These are phyloP conservation scores for Claviceps sorghi DNA, from an alignment of 2,329 filamentous ascomycete species.

Conservation along the genomic window DNA sequence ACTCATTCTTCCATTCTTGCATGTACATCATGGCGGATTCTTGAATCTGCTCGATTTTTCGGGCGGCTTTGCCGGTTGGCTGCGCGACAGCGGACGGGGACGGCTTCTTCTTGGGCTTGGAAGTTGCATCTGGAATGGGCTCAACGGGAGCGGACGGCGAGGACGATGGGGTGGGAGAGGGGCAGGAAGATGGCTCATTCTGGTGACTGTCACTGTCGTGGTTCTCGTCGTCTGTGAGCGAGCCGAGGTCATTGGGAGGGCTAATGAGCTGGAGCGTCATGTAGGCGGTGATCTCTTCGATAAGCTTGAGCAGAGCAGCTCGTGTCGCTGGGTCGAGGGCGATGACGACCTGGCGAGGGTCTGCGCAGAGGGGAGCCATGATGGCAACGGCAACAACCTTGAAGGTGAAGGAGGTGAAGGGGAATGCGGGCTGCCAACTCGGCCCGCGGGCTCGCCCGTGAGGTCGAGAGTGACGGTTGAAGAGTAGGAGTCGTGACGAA, in stretches of 20 bases:
- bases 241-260: slow-evolving; percentile 16
- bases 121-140: neutral
- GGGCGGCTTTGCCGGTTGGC: slow-evolving; percentile 9
- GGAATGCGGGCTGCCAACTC: neutral
- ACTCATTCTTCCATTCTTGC: slow-evolving; percentile 60
- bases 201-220: neutral
- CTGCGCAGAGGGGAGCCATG: slow-evolving; percentile 40
- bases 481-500: neutral
- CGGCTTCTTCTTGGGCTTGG: slow-evolving; percentile 5
- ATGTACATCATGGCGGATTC: slow-evolving; percentile 51
- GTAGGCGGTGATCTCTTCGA: slow-evolving; percentile 35
- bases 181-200: slow-evolving; percentile 4
- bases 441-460: neutral
- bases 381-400: slow-evolving; percentile 1
- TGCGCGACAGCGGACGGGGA: neutral
- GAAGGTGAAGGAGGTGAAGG: neutral
- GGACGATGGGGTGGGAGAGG: slow-evolving; percentile 1
- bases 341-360: slow-evolving; percentile 41
- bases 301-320: slow-evolving; percentile 34
- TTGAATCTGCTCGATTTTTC: slow-evolving; percentile 22
- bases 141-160: neutral
- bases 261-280: slow-evolving; percentile 39
- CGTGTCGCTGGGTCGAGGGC: slow-evolving; percentile 38
- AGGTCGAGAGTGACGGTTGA: neutral
- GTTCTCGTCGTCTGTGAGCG: slow-evolving; percentile 12